Percentiles rank a stretch among this genome's conserved stretches.
Evolutionary conservation across 345 rosid species (phyloP).

Genomic region (Cardamine occulta): DNA sequence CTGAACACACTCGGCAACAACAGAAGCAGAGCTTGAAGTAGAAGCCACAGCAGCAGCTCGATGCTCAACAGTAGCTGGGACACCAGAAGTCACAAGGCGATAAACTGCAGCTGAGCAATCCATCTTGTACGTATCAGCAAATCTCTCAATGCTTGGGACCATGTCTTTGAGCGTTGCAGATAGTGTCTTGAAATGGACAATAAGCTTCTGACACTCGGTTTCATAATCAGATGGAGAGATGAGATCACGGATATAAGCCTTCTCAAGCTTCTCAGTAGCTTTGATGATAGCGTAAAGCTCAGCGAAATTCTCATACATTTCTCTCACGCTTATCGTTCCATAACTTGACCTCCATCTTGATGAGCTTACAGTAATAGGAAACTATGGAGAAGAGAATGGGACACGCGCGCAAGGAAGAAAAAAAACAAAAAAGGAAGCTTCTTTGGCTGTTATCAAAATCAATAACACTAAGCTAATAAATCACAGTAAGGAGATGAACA

Average conservation of each 20-base stretch:
- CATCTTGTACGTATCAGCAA: slow-evolving; percentile 93
- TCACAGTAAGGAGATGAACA: slow-evolving; percentile 6
- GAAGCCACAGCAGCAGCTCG: slow-evolving; percentile 70
- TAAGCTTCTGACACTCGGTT: slow-evolving; percentile 84
- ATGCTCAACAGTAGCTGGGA: slow-evolving; percentile 95
- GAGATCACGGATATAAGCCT: slow-evolving; percentile 84
- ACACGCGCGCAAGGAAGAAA: slow-evolving; percentile 89
- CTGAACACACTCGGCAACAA: slow-evolving; percentile 95
- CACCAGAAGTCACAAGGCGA: slow-evolving; percentile 83
- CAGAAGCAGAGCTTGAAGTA: slow-evolving; percentile 74
- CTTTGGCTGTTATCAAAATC: slow-evolving; percentile 47
- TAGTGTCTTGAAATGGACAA: slow-evolving; percentile 89
- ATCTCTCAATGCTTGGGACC: slow-evolving; percentile 81
- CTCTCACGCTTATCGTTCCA: slow-evolving; percentile 97
- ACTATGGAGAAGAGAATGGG: slow-evolving; percentile 94
- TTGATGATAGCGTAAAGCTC: slow-evolving; percentile 95
- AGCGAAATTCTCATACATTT: slow-evolving; percentile 93
- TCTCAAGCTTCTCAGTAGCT: slow-evolving; percentile 97
- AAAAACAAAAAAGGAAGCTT: slow-evolving; percentile 34
- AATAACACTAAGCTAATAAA: slow-evolving; percentile 8
- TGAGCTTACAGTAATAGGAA: slow-evolving; percentile 24
- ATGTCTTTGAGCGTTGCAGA: slow-evolving; percentile 76
- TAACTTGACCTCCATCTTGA: slow-evolving; percentile 85
- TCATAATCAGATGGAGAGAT: slow-evolving; percentile 79
- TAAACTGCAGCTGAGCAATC: slow-evolving; percentile 93